Conservation (phyloP, 176 grass and related monocot genomes). For the Oryza brachyantha region DNA sequence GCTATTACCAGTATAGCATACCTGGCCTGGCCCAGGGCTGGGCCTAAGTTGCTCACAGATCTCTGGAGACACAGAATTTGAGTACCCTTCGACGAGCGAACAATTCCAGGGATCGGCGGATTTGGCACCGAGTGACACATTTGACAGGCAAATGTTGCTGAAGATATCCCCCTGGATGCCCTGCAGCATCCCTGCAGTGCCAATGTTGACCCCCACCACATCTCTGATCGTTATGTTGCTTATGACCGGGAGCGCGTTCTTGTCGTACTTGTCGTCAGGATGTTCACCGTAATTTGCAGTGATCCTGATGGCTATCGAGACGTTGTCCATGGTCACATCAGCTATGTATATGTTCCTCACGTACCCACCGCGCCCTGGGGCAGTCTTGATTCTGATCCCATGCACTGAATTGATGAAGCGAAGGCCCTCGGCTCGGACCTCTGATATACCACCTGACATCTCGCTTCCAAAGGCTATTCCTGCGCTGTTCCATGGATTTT, state of each 20-base stretch:
- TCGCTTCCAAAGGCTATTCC: conserved; percentile 78
- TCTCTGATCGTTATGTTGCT: conserved; percentile 70
- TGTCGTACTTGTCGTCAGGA: conserved; percentile 75
- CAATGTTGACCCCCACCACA: conserved; percentile 57
- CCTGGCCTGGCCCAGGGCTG: conserved; percentile 29
- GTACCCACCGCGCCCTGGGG: conserved; percentile 62
- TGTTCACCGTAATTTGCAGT: conserved; percentile 66
- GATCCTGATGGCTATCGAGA: conserved; percentile 80
- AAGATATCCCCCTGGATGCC: conserved; percentile 75
- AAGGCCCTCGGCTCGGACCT: conserved; percentile 53
- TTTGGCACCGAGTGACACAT: conserved; percentile 51
- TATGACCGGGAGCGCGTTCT: conserved; percentile 56
- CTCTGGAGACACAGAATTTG: conserved; percentile 66
- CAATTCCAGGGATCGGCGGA: conserved; percentile 69
- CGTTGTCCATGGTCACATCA: conserved; percentile 58
- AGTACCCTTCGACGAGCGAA: conserved; percentile 70
- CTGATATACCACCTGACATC: conserved; percentile 92
- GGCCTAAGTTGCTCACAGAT: conserved; percentile 57
- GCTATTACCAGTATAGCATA: conserved; percentile 46
- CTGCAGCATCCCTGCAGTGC: conserved; percentile 52
- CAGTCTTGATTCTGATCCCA: conserved; percentile 81
- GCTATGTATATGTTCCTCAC: conserved; percentile 63
- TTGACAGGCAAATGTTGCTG: conserved; percentile 75
- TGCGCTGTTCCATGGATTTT: conserved; percentile 46
- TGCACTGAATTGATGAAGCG: conserved; percentile 61